These are phyloP conservation scores for Westerdykella aurantiaca DNA, from an alignment of 2,329 filamentous ascomycete species.

Conservation along the genomic window DNA sequence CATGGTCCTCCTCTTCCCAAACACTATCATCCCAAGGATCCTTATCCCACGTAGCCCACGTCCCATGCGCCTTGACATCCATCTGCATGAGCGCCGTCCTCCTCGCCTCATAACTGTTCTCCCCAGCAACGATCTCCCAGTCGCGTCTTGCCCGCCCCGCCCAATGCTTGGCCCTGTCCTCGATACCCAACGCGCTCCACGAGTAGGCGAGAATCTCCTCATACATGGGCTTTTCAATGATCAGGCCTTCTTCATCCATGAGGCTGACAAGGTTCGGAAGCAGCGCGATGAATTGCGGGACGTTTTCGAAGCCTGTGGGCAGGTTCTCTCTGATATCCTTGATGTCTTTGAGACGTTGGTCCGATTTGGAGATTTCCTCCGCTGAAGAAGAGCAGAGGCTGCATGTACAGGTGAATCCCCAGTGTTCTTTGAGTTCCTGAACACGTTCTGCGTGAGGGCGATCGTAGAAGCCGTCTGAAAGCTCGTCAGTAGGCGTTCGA, in stretches of 20 bases:
- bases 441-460: constrained; percentile 13
- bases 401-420: constrained; percentile 29
- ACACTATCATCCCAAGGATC: constrained; percentile 14
- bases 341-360: constrained; percentile 23
- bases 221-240: constrained; percentile 20
- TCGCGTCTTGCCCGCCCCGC: constrained; percentile 19
- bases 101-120: constrained; percentile 21
- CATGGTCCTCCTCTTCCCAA: constrained; percentile 2
- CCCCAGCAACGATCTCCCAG: constrained; percentile 23
- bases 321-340: constrained; percentile 18
- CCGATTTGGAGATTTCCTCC: constrained; percentile 14
- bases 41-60: constrained; percentile 23
- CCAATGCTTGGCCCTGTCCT: constrained; percentile 24
- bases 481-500: background rate
- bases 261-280: constrained; percentile 21
- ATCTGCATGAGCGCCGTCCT: constrained; percentile 16
- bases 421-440: constrained; percentile 16
- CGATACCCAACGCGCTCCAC: constrained; percentile 22
- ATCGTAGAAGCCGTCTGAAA: constrained; percentile 23
- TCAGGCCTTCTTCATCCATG: constrained; percentile 23
- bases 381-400: constrained; percentile 20
- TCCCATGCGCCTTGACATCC: constrained; percentile 20
- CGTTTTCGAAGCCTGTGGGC: constrained; percentile 14
- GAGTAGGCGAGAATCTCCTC: constrained; percentile 32
- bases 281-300: constrained; percentile 17